A percentile compares a stretch with the other conserved stretches of the same genome.
phyloP scores from a whole-genome alignment of 306 rosid genomes.

The Adenanthera pavonina region DNA sequence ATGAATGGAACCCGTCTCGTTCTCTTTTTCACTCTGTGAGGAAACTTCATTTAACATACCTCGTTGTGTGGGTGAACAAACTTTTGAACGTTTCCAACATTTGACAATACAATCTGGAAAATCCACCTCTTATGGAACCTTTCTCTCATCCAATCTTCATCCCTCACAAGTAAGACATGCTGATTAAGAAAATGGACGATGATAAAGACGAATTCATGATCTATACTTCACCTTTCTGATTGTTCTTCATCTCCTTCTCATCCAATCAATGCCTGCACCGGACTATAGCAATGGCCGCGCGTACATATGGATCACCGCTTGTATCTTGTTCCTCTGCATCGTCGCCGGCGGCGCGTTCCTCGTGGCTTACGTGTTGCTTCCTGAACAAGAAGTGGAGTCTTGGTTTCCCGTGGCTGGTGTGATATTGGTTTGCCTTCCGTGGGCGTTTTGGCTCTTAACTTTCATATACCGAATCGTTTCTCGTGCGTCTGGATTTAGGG shows the following conservation, averaged over 20 bases:
- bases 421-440: conserved; percentile 74
- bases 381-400: conserved; percentile 43
- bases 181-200: conserved; percentile 46
- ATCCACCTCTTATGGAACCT: conserved; percentile 29
- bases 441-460: conserved; percentile 81
- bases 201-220: conserved; percentile 41
- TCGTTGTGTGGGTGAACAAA: conserved; percentile 48
- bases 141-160: neutral
- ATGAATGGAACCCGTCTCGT: conserved; percentile 43
- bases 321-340: conserved; percentile 52
- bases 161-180: neutral
- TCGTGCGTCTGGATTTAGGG: conserved; percentile 56
- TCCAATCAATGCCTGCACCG: conserved; percentile 59
- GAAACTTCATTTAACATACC: conserved; percentile 37
- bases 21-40: conserved; percentile 47
- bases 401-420: conserved; percentile 71
- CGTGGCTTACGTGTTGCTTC: conserved; percentile 51
- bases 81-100: conserved; percentile 43
- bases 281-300: conserved; percentile 56
- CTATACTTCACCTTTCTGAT: conserved; percentile 32
- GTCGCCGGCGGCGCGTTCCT: conserved; percentile 73
- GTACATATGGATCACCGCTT: conserved; percentile 64
- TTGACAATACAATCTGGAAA: conserved; percentile 5
- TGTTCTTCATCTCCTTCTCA: conserved; percentile 8
- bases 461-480: conserved; percentile 66